A percentile compares a stretch with the other conserved stretches of the same genome.
Evolutionary conservation across 768 basidiomycete species (phyloP).

Genomic region (Pisolithus albus): DNA sequence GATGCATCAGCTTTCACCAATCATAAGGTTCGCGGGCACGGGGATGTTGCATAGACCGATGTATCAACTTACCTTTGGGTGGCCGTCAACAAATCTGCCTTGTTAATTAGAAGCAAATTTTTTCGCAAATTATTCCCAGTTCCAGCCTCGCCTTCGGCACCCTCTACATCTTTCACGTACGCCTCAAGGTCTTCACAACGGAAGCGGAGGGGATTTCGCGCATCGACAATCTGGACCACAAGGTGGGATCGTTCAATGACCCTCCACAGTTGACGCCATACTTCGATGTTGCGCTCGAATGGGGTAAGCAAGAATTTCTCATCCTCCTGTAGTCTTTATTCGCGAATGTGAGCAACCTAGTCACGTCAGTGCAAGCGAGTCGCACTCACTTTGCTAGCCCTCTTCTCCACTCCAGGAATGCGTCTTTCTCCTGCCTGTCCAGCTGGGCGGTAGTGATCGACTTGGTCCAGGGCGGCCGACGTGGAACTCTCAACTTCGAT

Average conservation of each 20-base stretch:
- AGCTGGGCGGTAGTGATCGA: slow-evolving; percentile 69
- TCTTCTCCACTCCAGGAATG: slow-evolving; percentile 91
- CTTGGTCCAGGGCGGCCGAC: slow-evolving; percentile 86
- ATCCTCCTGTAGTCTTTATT: slow-evolving; percentile 70
- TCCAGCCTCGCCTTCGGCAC: slow-evolving; percentile 72
- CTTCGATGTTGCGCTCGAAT: slow-evolving; percentile 96
- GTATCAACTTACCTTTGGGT: slow-evolving; percentile 63
- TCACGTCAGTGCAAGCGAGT: neutral
- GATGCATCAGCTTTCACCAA: neutral
- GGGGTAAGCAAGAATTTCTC: slow-evolving; percentile 88
- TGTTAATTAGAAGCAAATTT: slow-evolving; percentile 86
- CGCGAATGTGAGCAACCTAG: neutral
- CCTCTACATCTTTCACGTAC: slow-evolving; percentile 81
- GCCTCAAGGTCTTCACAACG: slow-evolving; percentile 87
- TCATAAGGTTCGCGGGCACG: neutral
- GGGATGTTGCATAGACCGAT: neutral
- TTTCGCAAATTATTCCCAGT: slow-evolving; percentile 67
- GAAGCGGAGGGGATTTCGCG: slow-evolving; percentile 88
- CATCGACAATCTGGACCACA: slow-evolving; percentile 93
- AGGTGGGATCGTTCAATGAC: slow-evolving; percentile 93
- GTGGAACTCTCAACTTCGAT: slow-evolving; percentile 74
- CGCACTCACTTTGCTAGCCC: slow-evolving; percentile 78
- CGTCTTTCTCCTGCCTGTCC: slow-evolving; percentile 82
- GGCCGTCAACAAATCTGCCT: slow-evolving; percentile 84
- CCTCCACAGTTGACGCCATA: slow-evolving; percentile 98